phyloP scores from a whole-genome alignment of 176 grass and related monocot genomes.

The Carex scoparia region DNA sequence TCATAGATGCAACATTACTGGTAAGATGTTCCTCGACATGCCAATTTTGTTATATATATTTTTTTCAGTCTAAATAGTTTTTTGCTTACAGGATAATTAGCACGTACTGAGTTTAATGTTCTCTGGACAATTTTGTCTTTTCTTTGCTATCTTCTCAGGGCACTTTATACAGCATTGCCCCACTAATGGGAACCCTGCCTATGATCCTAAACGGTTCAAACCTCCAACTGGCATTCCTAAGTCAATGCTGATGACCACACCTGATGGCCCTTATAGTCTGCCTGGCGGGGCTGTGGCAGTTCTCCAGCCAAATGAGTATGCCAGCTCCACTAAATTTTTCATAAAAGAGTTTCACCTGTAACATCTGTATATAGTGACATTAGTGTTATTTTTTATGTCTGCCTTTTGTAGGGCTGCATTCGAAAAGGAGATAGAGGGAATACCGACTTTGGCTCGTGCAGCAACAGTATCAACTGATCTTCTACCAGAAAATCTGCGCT shows the following conservation, averaged over 20 bases:
- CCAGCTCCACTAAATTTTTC: neutral
- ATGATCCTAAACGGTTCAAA: slow-evolving; percentile 81
- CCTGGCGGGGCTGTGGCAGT: slow-evolving; percentile 92
- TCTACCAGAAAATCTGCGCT: slow-evolving; percentile 79
- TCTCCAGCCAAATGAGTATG: slow-evolving; percentile 94
- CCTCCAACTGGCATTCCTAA: slow-evolving; percentile 98
- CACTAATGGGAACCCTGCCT: slow-evolving; percentile 91
- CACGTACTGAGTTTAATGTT: neutral
- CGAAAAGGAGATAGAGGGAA: slow-evolving; percentile 94
- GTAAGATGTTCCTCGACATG: slow-evolving; percentile 39
- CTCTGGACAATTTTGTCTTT: slow-evolving; percentile 1
- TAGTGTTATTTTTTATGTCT: slow-evolving; percentile 3
- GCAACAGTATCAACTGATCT: slow-evolving; percentile 39
- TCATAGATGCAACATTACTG: slow-evolving; percentile 93
- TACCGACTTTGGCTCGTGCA: slow-evolving; percentile 51
- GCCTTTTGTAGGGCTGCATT: slow-evolving; percentile 81
- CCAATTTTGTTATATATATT: neutral
- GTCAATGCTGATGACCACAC: slow-evolving; percentile 95
- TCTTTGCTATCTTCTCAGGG: slow-evolving; percentile 39
- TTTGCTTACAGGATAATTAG: neutral
- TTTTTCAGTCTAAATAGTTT: neutral
- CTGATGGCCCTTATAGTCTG: slow-evolving; percentile 87
- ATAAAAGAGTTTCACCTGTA: neutral
- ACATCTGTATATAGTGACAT: neutral
- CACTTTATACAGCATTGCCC: slow-evolving; percentile 99